Evolutionary conservation across 2,329 filamentous ascomycete genomes (phyloP), one percentile per base, ranked within the genome.

Genomic region (Fusarium sp.): DNA sequence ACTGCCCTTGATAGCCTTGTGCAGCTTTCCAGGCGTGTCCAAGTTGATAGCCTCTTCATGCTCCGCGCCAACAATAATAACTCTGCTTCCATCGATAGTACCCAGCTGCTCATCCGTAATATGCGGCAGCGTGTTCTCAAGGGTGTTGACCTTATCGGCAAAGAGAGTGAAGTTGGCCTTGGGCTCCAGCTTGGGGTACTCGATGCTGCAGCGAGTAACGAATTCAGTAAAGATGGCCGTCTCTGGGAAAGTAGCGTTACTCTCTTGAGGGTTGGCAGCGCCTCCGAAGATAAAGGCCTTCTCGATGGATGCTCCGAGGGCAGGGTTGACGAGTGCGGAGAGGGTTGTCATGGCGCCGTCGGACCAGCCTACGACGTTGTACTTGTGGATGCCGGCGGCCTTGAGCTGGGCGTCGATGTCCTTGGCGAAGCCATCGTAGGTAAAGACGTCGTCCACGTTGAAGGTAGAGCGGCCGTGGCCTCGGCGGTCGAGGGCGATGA

Each of bases 381-480:
- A 75, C 49, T 66, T 51, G 5, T 41, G 50, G 2, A 79, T 67
- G 1, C 73, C 73, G 6, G 70, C 62, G 1, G 64, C 35, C 6
- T 69, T 64, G 5, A 79, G 72, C 38, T 76, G 70, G 5, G 58
- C 71, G 26, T 72, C 61, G 6, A 74, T 75, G 36, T 80, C 77
- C 24, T 65, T 53, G 19, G 76, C 76, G 61, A 78, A 78, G 54
- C 73, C 67, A 11, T 75, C 70, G 49, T 72, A 79, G 15, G 77
- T 79, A 58, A 79, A 79, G 28, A 69, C 62, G 34, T 78, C 77
- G 19, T 61, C 44, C 26, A 65, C 32, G 42, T 73, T 72, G 58
- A 73, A 79, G 0, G 76, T 77, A 9, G 75, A 75, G 22, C 78
- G 76, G 24, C 78, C 77, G 53, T 80, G 78, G 25, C 77, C 77